Percentiles rank a stretch among this genome's conserved stretches.
phyloP scores from a whole-genome alignment of 352 stramenopile species.

The Phytophthora capsici region DNA sequence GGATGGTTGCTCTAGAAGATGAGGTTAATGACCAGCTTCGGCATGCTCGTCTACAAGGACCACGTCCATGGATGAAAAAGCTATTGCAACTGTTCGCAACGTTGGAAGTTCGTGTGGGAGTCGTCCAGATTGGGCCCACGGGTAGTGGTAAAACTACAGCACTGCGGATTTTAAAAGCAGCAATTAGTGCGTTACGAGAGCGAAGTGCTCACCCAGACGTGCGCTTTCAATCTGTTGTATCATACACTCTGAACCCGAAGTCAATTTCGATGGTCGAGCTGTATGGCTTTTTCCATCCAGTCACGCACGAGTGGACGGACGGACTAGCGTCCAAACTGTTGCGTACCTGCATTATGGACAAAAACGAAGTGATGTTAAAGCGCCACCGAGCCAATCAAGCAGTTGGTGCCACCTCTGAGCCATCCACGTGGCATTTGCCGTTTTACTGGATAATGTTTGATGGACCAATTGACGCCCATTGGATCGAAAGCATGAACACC shows the following conservation, averaged over 20 bases:
- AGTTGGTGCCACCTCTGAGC: slow-evolving; percentile 30
- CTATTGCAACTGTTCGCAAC: slow-evolving; percentile 93
- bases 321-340: slow-evolving; percentile 79
- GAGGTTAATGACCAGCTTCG: slow-evolving; percentile 82
- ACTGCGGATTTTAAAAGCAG: slow-evolving; percentile 50
- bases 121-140: slow-evolving; percentile 79
- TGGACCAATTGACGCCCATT: slow-evolving; percentile 82
- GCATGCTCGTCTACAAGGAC: slow-evolving; percentile 60
- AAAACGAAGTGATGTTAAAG: slow-evolving; percentile 57
- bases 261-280: slow-evolving; percentile 81
- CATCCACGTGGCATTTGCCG: slow-evolving; percentile 23
- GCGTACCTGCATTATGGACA: slow-evolving; percentile 73
- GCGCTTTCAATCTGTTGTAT: slow-evolving; percentile 64
- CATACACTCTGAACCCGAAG: slow-evolving; percentile 82
- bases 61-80: slow-evolving; percentile 85
- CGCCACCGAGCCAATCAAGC: slow-evolving; percentile 26
- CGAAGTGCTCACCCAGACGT: slow-evolving; percentile 49
- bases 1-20: slow-evolving; percentile 67
- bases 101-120: slow-evolving; percentile 90
- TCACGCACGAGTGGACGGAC: slow-evolving; percentile 86
- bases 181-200: slow-evolving; percentile 60
- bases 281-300: slow-evolving; percentile 87
- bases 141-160: slow-evolving; percentile 79
- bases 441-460: slow-evolving; percentile 90
- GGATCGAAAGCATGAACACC: slow-evolving; percentile 91